Percentiles rank a stretch among this genome's conserved stretches.
phyloP scores from a whole-genome alignment of 2,329 filamentous ascomycete genomes.

The Fusarium solani-melongenae region DNA sequence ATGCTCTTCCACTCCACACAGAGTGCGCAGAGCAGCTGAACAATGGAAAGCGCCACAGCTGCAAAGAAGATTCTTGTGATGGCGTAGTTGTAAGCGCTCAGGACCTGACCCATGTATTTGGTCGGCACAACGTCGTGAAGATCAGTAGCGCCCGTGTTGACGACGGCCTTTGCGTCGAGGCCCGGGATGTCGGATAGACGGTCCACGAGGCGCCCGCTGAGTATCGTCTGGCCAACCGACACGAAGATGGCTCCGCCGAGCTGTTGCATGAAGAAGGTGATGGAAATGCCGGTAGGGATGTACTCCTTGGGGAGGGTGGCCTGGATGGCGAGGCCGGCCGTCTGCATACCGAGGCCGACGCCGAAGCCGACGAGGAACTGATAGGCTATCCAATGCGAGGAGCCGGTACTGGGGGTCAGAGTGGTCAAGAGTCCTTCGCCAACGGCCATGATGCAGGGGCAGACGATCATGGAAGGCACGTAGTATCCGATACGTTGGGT shows the following conservation, averaged over 20 bases:
- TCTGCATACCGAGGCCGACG: constrained; percentile 69
- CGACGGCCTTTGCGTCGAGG: constrained; percentile 55
- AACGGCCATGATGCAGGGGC: constrained; percentile 60
- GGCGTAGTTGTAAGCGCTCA: constrained; percentile 73
- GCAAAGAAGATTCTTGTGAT: constrained; percentile 73
- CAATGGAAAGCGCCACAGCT: constrained; percentile 64
- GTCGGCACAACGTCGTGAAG: constrained; percentile 64
- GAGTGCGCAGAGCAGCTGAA: constrained; percentile 67
- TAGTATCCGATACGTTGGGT: constrained; percentile 70
- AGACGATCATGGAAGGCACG: constrained; percentile 65
- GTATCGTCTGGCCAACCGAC: constrained; percentile 65
- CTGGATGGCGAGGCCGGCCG: constrained; percentile 66
- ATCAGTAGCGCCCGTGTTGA: constrained; percentile 67
- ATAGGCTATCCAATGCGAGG: constrained; percentile 68
- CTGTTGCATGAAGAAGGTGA: constrained; percentile 68
- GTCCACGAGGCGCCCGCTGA: constrained; percentile 58
- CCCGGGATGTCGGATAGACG: constrained; percentile 54
- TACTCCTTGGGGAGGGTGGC: constrained; percentile 63
- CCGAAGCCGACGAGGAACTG: constrained; percentile 70
- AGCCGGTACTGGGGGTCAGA: constrained; percentile 58
- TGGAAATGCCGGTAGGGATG: constrained; percentile 65
- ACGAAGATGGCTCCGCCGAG: constrained; percentile 69
- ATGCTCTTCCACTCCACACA: constrained; percentile 76
- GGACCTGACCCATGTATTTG: constrained; percentile 63
- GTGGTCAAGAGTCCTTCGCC: constrained; percentile 70